phyloP scores from a whole-genome alignment of 768 basidiomycete species.

The Auriculariales sp. region DNA sequence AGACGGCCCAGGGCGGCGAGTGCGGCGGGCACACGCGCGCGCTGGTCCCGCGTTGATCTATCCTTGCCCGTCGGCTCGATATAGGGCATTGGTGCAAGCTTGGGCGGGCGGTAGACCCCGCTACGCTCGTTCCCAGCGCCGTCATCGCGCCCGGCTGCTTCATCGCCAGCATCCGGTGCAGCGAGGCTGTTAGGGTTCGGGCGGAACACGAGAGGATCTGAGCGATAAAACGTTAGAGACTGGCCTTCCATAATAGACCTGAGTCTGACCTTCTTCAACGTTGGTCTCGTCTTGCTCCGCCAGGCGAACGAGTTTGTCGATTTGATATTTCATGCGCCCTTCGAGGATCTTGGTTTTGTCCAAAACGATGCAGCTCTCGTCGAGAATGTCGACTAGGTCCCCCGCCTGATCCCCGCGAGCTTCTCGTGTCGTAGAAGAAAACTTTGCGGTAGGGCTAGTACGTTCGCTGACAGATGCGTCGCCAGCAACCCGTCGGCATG shows the following conservation, averaged over 20 bases:
- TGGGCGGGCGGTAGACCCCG: constrained; percentile 71
- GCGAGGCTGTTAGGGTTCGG: constrained; percentile 75
- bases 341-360: constrained; percentile 84
- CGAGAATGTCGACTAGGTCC: constrained; percentile 65
- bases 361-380: constrained; percentile 67
- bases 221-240: background rate
- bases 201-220: constrained; percentile 85
- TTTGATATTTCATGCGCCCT: constrained; percentile 81
- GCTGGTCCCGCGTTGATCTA: constrained; percentile 30
- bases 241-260: constrained; percentile 1
- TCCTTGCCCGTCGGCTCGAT: constrained; percentile 36
- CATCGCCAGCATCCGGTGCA: constrained; percentile 22
- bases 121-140: constrained; percentile 11
- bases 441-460: constrained; percentile 32
- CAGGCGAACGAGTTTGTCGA: constrained; percentile 78
- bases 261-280: constrained; percentile 42
- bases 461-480: constrained; percentile 38
- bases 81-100: constrained; percentile 82
- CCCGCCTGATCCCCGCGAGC: constrained; percentile 45
- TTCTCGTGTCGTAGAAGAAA: constrained; percentile 35
- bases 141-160: constrained; percentile 11
- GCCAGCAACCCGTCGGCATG: constrained; percentile 54
- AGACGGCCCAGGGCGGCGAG: constrained; percentile 36
- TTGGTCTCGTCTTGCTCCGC: constrained; percentile 43
- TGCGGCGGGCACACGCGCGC: constrained; percentile 46